Evolutionary conservation across 2,329 filamentous ascomycete species (phyloP).

Genomic region (Arthroderma sp.): DNA sequence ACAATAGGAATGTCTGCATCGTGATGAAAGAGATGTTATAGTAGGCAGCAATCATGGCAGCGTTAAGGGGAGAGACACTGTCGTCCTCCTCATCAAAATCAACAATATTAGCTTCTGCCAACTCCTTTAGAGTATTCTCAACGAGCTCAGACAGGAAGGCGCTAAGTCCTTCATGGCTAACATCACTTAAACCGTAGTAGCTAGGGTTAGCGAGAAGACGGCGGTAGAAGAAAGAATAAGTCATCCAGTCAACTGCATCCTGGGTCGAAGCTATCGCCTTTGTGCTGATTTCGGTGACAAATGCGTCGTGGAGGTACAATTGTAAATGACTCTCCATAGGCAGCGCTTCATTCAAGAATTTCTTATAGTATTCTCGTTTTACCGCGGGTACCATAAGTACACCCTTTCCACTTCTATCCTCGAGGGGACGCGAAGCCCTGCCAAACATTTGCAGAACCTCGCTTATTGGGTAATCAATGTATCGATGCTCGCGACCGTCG

Average conservation of each 20-base stretch:
- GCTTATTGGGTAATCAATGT: conserved; percentile 88
- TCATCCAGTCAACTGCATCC: conserved; percentile 96
- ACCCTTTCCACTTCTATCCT: conserved; percentile 70
- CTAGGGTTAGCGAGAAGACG: conserved; percentile 88
- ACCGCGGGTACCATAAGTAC: conserved; percentile 94
- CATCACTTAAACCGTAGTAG: conserved; percentile 82
- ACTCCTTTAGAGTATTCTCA: conserved; percentile 79
- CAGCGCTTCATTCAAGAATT: conserved; percentile 90
- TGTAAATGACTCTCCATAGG: conserved; percentile 92
- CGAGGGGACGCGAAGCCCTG: conserved; percentile 65
- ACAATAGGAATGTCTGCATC: conserved; percentile 96
- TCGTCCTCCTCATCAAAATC: conserved; percentile 93
- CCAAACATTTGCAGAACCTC: conserved; percentile 98
- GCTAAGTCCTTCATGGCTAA: conserved; percentile 85
- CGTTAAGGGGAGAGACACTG: conserved; percentile 75
- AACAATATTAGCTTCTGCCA: conserved; percentile 87
- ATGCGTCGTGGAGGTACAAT: conserved; percentile 84
- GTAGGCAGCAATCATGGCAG: conserved; percentile 95
- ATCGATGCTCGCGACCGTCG: conserved; percentile 90
- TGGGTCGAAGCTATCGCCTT: conserved; percentile 92
- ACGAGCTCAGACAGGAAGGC: conserved; percentile 89
- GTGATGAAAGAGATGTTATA: conserved; percentile 99
- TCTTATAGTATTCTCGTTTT: conserved; percentile 96
- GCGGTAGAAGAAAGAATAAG: conserved; percentile 96
- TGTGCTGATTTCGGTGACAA: conserved; percentile 92